Evolutionary conservation across 352 stramenopile species (phyloP).

Genomic region (Phytopythium litorale): DNA sequence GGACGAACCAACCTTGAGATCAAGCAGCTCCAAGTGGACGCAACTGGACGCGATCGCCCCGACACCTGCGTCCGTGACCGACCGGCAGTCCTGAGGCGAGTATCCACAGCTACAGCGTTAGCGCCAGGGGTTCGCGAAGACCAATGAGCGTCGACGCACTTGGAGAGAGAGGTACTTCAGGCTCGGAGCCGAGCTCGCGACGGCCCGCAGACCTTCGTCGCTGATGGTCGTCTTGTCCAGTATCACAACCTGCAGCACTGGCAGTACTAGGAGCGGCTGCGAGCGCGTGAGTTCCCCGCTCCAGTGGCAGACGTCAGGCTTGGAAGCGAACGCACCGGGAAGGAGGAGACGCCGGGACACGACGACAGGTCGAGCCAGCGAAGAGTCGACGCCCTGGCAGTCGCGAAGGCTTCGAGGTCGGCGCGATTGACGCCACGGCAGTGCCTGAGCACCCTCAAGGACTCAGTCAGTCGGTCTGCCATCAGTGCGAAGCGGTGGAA

Average conservation of each 20-base stretch:
- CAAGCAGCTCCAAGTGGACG: conserved; percentile 40
- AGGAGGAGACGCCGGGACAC: conserved; percentile 35
- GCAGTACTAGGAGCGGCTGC: conserved; percentile 15
- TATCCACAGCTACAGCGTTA: conserved; percentile 2
- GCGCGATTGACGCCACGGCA: conserved; percentile 25
- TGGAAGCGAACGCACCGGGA: conserved; percentile 23
- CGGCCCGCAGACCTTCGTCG: conserved; percentile 35
- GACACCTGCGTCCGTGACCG: conserved; percentile 42
- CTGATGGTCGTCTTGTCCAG: conserved; percentile 53
- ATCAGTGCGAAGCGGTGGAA: neutral
- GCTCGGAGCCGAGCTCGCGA: conserved; percentile 24
- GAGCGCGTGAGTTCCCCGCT: neutral
- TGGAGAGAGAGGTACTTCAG: conserved; percentile 69
- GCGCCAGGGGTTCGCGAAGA: neutral
- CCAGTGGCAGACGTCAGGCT: neutral
- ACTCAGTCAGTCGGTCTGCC: neutral
- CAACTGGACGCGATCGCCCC: conserved; percentile 30
- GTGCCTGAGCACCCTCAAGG: neutral
- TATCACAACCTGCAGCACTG: conserved; percentile 50
- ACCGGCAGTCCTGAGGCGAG: conserved; percentile 42
- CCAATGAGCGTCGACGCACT: conserved; percentile 14
- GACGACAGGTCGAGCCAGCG: conserved; percentile 51
- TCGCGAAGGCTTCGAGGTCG: conserved; percentile 33
- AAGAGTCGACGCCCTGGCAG: conserved; percentile 25
- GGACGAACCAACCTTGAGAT: conserved; percentile 44